Evolutionary conservation across 2,329 filamentous ascomycete species (phyloP).

Genomic region (Alternaria sp.): DNA sequence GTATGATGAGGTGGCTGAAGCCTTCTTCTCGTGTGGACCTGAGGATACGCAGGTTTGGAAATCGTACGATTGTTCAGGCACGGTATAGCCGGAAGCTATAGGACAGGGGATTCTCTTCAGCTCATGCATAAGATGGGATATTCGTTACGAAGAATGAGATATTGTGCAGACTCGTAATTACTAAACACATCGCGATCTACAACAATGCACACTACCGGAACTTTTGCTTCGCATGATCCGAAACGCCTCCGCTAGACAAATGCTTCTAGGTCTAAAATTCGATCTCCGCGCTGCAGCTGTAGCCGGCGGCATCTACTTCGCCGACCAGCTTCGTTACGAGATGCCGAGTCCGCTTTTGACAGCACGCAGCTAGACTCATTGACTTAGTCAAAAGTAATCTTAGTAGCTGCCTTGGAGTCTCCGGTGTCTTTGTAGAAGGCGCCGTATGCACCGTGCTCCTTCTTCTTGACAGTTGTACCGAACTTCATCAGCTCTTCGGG

Average conservation of each 20-base stretch:
- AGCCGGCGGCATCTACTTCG: slow-evolving; percentile 19
- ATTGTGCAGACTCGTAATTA: neutral
- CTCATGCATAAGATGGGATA: neutral
- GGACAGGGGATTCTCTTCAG: neutral
- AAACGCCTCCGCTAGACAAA: slow-evolving; percentile 32
- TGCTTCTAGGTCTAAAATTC: slow-evolving; percentile 11
- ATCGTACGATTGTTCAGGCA: neutral
- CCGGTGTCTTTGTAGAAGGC: slow-evolving; percentile 94
- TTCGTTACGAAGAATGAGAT: neutral
- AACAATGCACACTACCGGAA: neutral
- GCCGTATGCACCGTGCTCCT: slow-evolving; percentile 93
- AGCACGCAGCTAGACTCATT: slow-evolving; percentile 1
- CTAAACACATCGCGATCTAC: slow-evolving; percentile 4
- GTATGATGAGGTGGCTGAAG: neutral
- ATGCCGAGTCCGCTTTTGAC: slow-evolving; percentile 4
- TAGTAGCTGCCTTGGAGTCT: slow-evolving; percentile 81
- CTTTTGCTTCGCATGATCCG: slow-evolving; percentile 24
- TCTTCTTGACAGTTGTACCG: slow-evolving; percentile 98
- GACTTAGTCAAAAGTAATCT: slow-evolving; percentile 81
- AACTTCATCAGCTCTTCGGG: slow-evolving; percentile 93
- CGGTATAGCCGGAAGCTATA: neutral
- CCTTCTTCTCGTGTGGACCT: neutral
- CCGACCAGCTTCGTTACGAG: slow-evolving; percentile 19
- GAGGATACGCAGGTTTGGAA: neutral
- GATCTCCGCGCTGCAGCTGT: slow-evolving; percentile 24